Base-by-base conservation (phyloP, 116 monocot species). In the Trichopus zeylanicus region DNA sequence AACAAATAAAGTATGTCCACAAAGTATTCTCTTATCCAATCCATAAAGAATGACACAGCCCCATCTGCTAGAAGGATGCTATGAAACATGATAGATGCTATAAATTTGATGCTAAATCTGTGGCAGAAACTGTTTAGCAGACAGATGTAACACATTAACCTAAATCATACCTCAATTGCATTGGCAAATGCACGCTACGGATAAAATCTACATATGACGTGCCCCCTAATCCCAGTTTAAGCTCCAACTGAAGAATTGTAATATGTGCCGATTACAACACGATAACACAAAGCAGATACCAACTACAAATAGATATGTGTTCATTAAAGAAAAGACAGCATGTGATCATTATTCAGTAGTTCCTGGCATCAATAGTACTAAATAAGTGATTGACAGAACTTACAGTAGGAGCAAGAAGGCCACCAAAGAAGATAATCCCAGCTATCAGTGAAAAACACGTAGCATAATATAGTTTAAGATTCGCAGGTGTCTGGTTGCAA, bases 121-220 rank as follows among this genome's bases (percentile, higher is more conserved):
- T n/a, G n/a, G n/a, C n/a, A n/a, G n/a, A n/a, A n/a, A n/a, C n/a
- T n/a, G n/a, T n/a, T 13, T 15, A 9, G 13, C 16, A 42, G 42
- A 13, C 6, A 42, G n/a, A 13, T 16, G 13, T 29, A 18, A 56
- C 19, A 0, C 10, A 29, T 18, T n/a, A 29, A 18, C 0, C 31
- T 22, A 22, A 3, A 24, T 18, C 34, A 28, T 79, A 91, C 97
- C 97, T 97, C 59, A 97, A 62, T 38, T 91, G 97, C 87, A 87
- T 79, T 1, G 97, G 97, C 72, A 97, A 79, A 82, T 91, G 91
- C 67, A 91, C 48, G 23, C 67, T 85, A 8, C 46, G 67, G 51
- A 97, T 97, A 75, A 97, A 97, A 69, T 97, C 97, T 77, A 62
- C 77, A 62, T 97, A 97, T 26, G 91, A 84, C 62, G 97, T 97